Conservation (phyloP, 2,329 filamentous ascomycete genomes). For the Aspergillus sp. region DNA sequence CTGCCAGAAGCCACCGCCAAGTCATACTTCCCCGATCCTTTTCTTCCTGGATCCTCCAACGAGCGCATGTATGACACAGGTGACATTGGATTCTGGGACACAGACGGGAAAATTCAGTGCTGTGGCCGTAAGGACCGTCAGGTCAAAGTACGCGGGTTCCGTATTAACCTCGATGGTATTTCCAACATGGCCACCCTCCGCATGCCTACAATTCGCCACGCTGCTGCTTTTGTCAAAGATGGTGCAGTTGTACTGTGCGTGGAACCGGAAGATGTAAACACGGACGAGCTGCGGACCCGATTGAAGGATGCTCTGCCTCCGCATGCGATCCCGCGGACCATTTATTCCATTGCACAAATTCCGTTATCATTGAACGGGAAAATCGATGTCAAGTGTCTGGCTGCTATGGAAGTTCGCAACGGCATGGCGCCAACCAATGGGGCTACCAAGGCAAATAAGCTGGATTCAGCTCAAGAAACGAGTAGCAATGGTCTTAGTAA, state of each 20-base stretch:
- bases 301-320: constrained; percentile 1
- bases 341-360: constrained; percentile 4
- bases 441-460: not conserved
- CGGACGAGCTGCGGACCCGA: not conserved
- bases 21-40: constrained; percentile 26
- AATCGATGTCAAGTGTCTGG: constrained; percentile 2
- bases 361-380: constrained; percentile 6
- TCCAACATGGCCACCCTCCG: constrained; percentile 3
- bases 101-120: constrained; percentile 32
- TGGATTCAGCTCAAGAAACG: not conserved
- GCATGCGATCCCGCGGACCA: constrained; percentile 2
- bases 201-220: not conserved
- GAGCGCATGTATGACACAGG: constrained; percentile 39
- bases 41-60: constrained; percentile 8
- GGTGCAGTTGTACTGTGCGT: not conserved
- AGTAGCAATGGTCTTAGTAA: not conserved
- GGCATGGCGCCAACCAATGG: not conserved
- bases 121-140: constrained; percentile 39
- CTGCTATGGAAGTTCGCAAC: not conserved
- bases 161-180: constrained; percentile 36
- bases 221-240: not conserved
- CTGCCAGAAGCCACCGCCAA: constrained; percentile 20
- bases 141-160: constrained; percentile 33
- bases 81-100: constrained; percentile 33
- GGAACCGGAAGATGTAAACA: not conserved